Evolutionary conservation across 176 grass and related monocot species (phyloP).

Genomic region (Carex cristatella): DNA sequence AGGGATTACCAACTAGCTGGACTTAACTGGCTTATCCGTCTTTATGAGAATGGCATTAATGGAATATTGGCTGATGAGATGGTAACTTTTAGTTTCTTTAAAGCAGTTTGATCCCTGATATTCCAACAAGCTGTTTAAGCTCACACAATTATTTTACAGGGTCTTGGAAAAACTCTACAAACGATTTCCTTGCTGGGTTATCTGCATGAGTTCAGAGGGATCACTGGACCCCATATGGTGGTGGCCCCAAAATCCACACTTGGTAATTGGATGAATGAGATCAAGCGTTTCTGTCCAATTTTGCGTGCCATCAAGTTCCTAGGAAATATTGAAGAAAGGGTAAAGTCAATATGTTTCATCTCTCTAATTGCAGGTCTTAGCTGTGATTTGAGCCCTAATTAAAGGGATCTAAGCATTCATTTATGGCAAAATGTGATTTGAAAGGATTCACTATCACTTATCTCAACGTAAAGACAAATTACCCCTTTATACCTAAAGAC

Average conservation of each 20-base stretch:
- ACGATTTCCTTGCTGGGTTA: constrained; percentile 93
- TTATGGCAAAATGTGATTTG: neutral
- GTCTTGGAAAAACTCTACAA: constrained; percentile 98
- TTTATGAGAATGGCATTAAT: constrained; percentile 98
- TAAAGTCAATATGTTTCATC: constrained; percentile 22
- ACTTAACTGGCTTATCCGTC: constrained; percentile 94
- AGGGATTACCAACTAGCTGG: constrained; percentile 96
- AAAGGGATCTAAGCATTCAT: neutral
- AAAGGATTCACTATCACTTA: neutral
- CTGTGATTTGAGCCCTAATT: neutral
- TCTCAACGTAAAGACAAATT: neutral
- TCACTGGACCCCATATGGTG: constrained; percentile 95
- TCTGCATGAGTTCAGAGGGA: constrained; percentile 88
- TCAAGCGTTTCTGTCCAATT: constrained; percentile 84
- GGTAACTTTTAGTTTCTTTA: constrained; percentile 38
- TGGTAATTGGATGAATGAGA: constrained; percentile 98
- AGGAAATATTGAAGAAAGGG: constrained; percentile 96
- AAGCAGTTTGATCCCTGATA: neutral
- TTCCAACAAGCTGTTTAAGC: neutral
- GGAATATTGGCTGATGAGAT: constrained; percentile 99
- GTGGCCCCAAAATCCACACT: constrained; percentile 98
- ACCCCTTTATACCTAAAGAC: neutral
- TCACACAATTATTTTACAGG: constrained; percentile 39
- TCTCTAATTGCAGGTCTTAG: neutral
- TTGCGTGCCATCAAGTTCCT: constrained; percentile 83